Evolutionary conservation across 2,329 filamentous ascomycete species (phyloP), one percentile per base, ranked within the genome.

Genomic region (Clonostachys solani): DNA sequence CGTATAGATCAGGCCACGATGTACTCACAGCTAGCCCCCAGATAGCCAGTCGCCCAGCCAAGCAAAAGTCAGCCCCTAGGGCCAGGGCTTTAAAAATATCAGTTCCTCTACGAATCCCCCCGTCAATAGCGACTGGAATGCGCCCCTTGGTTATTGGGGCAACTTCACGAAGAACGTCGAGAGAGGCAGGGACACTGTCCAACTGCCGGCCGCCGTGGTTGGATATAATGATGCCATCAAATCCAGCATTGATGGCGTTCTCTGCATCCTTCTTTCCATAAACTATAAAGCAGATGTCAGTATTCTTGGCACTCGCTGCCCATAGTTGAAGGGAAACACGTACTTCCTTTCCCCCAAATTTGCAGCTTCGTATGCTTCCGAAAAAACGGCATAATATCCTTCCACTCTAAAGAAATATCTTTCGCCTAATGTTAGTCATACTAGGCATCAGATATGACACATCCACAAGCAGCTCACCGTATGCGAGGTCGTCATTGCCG

Each of bases 351-450:
- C 10, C 23, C 16, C 45, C 70, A 76, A 38, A 74, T 71, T 38
- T 73, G 64, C 59, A 80, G 65, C 40, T 65, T 68, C 1, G 74
- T 78, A 40, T 72, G 58, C 19, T 64, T 56, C 33, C 69, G 61
- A 37, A 80, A 56, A 70, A 73, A 80, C 0, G 66, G 63, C 40
- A 80, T 74, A 6, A 72, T 68, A 2, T 59, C 59, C 18, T 72
- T 72, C 77, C 77, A 82, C 47, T 33, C 40, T 12, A 43, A 16
- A 10, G 40, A 6, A 36, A n/a, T 12, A 33, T 64, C 45, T 74
- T 57, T 75, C 80, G 37, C 45, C 17, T 23, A 44, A 36, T 16
- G 44, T 29, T 29, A 10, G 8, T 29, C 23, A 29, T 10, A 29
- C 3, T 29, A 10, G 8, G 8, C 9, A 10, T 10, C 3, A 29